phyloP scores from a whole-genome alignment of 2,329 filamentous ascomycete genomes.

The Aspergillus melleus region DNA sequence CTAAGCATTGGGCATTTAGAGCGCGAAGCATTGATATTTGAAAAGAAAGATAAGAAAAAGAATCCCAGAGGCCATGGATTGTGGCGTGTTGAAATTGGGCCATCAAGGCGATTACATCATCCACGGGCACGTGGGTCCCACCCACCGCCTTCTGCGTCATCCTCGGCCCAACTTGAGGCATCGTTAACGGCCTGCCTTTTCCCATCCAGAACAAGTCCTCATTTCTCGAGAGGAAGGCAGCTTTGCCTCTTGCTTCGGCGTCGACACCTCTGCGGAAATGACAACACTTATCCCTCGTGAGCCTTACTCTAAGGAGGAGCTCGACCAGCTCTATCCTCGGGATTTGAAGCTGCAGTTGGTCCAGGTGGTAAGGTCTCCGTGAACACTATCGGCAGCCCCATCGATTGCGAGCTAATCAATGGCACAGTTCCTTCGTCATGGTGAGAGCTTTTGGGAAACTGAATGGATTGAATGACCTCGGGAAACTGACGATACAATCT shows the following conservation, averaged over 20 bases:
- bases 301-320: slow-evolving; percentile 78
- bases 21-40: not conserved
- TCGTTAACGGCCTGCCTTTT: not conserved
- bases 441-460: slow-evolving; percentile 45
- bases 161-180: slow-evolving; percentile 5
- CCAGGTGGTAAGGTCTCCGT: slow-evolving; percentile 62
- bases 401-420: slow-evolving; percentile 16
- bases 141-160: slow-evolving; percentile 18
- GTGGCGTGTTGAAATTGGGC: no score
- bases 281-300: slow-evolving; percentile 71
- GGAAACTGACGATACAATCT: not conserved
- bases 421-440: slow-evolving; percentile 67
- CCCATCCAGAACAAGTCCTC: not conserved
- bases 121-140: no score
- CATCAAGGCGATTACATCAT: no score
- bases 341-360: slow-evolving; percentile 82
- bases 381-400: not conserved
- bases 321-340: slow-evolving; percentile 76
- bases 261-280: slow-evolving; percentile 54
- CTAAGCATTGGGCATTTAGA: not conserved
- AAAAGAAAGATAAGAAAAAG: no score
- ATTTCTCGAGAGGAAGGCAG: not conserved
- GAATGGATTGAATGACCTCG: not conserved
- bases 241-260: not conserved
- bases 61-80: no score